These are phyloP conservation scores for Penicillium nordicum DNA, from an alignment of 2,329 filamentous ascomycete genomes.

Conservation along the genomic window DNA sequence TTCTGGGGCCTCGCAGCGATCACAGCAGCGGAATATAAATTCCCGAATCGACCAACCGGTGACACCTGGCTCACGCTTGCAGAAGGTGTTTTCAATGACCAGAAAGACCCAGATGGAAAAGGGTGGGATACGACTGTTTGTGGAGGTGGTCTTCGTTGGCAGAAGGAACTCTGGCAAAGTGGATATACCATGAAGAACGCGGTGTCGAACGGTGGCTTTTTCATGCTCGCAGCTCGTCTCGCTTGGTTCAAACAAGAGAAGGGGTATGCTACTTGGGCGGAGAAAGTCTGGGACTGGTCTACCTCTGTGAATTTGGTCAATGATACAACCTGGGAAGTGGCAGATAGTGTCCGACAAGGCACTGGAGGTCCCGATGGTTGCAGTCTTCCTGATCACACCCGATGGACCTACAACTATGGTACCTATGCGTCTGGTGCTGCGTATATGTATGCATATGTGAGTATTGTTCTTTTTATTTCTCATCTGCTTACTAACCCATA, in stretches of 20 bases:
- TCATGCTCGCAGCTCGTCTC: constrained; percentile 72
- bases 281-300: constrained; percentile 61
- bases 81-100: background rate
- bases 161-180: constrained; percentile 39
- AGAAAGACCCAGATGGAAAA: background rate
- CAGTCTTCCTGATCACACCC: constrained; percentile 57
- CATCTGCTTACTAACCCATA: too few species aligned
- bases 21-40: constrained; percentile 1
- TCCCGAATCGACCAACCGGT: constrained; percentile 1
- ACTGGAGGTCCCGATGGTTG: constrained; percentile 51
- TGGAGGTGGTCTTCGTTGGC: constrained; percentile 2
- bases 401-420: constrained; percentile 65
- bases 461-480: background rate
- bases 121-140: constrained; percentile 1
- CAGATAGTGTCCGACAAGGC: constrained; percentile 55
- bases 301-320: constrained; percentile 56
- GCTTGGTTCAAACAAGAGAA: constrained; percentile 61
- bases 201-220: constrained; percentile 73
- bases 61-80: constrained; percentile 3
- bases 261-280: constrained; percentile 62
- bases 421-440: constrained; percentile 51
- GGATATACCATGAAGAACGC: constrained; percentile 80
- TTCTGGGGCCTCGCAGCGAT: constrained; percentile 4
- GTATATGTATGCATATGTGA: constrained; percentile 1
- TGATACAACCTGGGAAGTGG: constrained; percentile 56